phyloP scores from a whole-genome alignment of 2,329 filamentous ascomycete genomes.

The Emericellopsis cladophorae region DNA sequence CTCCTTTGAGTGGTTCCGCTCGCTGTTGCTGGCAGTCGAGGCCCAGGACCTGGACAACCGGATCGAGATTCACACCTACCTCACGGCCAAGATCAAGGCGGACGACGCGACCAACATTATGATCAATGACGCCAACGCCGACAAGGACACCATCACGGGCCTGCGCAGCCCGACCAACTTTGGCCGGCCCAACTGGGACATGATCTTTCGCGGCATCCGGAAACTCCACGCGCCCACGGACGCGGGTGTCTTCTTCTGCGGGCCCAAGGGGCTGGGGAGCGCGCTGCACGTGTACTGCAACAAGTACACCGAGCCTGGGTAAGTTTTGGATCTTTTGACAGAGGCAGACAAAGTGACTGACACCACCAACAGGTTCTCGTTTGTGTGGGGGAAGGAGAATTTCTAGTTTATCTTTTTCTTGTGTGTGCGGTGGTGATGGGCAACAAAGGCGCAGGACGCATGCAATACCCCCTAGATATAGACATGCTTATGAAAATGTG shows the following conservation, averaged over 20 bases:
- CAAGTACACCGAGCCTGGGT: constrained; percentile 75
- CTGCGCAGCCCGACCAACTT: constrained; percentile 75
- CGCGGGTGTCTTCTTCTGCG: constrained; percentile 75
- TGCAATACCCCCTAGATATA: too few relatives aligned
- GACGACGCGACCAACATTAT: constrained; percentile 85
- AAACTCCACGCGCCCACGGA: constrained; percentile 65
- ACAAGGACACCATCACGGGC: constrained; percentile 75
- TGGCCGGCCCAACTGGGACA: constrained; percentile 79
- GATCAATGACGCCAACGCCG: constrained; percentile 79
- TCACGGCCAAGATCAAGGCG: constrained; percentile 76
- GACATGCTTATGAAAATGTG: too few relatives aligned
- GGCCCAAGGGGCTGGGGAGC: constrained; percentile 67
- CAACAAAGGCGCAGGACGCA: constrained; percentile 1
- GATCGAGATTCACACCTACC: constrained; percentile 83
- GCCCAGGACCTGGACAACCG: constrained; percentile 72
- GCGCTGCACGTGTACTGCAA: constrained; percentile 74
- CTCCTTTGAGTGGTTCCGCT: constrained; percentile 83
- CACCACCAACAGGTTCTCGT: constrained; percentile 37
- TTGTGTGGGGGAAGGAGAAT: constrained; percentile 59
- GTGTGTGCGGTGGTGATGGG: neutral
- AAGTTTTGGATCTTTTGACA: constrained; percentile 18
- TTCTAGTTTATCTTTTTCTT: constrained; percentile 32
- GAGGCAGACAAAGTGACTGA: constrained; percentile 9
- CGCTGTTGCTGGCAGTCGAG: constrained; percentile 71
- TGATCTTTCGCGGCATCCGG: constrained; percentile 73